Percentiles rank a stretch among this genome's conserved stretches.
Conservation (phyloP, 1,284 basidiomycete species). For the Taiwanofungus camphoratus region DNA sequence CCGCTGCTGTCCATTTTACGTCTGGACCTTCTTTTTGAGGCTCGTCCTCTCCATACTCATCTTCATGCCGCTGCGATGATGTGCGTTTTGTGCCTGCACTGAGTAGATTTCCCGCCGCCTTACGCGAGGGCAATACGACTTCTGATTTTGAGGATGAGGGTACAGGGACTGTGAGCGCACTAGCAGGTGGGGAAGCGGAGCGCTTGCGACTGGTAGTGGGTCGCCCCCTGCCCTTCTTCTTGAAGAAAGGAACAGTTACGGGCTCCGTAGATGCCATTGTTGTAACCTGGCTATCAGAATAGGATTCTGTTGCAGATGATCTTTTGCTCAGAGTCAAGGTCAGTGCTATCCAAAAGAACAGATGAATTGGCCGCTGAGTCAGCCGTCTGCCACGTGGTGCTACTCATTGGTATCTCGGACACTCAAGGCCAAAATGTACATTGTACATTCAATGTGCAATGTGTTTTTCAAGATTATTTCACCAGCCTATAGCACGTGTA, state of each 20-base stretch:
- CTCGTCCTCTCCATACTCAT: constrained; percentile 39
- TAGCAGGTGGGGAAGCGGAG: constrained; percentile 51
- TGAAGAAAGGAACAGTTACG: constrained; percentile 76
- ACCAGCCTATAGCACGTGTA: no score
- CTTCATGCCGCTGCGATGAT: constrained; percentile 47
- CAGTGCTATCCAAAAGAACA: no score
- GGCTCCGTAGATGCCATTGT: constrained; percentile 35
- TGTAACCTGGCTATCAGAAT: no score
- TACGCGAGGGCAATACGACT: constrained; percentile 74
- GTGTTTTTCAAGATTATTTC: no score
- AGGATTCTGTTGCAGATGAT: no score
- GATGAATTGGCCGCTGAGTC: no score
- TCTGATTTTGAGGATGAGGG: constrained; percentile 49
- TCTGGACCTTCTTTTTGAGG: constrained; percentile 59
- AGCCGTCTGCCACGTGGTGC: no score
- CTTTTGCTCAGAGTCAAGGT: no score
- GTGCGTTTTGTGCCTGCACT: constrained; percentile 84
- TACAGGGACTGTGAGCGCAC: constrained; percentile 21
- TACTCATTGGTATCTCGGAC: no score
- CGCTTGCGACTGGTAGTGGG: constrained; percentile 71
- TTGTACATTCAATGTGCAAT: no score
- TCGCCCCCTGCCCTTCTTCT: constrained; percentile 77
- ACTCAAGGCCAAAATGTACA: no score
- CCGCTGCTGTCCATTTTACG: constrained; percentile 72
- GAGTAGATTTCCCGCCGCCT: constrained; percentile 61